Percentiles rank a stretch among this genome's conserved stretches.
Conservation (phyloP, 1,139 yeast species). For the Blastobotrys aristatus region DNA sequence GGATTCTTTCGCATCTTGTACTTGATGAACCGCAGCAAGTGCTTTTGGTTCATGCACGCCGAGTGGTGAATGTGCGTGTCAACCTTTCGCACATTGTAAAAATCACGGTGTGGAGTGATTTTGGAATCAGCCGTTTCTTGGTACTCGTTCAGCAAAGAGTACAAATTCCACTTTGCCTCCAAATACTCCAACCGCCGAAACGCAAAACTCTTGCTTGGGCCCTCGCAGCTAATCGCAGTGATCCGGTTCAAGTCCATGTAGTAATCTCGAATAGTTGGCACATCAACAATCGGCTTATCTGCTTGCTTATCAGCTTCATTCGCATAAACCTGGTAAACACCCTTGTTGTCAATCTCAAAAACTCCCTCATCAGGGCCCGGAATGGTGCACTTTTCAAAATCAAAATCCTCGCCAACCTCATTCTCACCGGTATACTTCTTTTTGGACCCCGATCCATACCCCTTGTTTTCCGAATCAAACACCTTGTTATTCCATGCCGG, state of each 20-base stretch:
- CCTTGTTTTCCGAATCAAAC: constrained; percentile 35
- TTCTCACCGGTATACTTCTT: constrained; percentile 18
- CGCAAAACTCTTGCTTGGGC: constrained; percentile 97
- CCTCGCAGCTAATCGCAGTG: constrained; percentile 74
- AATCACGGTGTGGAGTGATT: constrained; percentile 88
- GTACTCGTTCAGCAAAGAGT: constrained; percentile 80
- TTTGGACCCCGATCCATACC: constrained; percentile 14
- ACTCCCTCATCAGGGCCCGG: constrained; percentile 56
- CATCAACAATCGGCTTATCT: constrained; percentile 44
- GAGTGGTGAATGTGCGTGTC: constrained; percentile 99
- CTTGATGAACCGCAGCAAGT: constrained; percentile 86
- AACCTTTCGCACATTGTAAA: constrained; percentile 95
- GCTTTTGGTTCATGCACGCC: constrained; percentile 99
- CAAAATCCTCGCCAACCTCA: constrained; percentile 50
- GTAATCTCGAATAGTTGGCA: constrained; percentile 78
- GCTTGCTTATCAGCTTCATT: constrained; percentile 29
- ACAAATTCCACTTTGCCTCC: constrained; percentile 95
- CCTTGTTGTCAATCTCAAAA: constrained; percentile 53
- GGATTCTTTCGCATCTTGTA: constrained; percentile 79
- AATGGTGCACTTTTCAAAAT: constrained; percentile 53
- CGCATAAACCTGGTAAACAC: constrained; percentile 62
- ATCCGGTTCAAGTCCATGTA: constrained; percentile 75
- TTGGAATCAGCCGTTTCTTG: constrained; percentile 87
- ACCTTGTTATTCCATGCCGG: constrained; percentile 82
- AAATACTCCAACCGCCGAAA: constrained; percentile 87